Evolutionary conservation across 768 basidiomycete genomes (phyloP), one percentile per base, ranked within the genome.

Genomic region (Auriscalpium vulgare): DNA sequence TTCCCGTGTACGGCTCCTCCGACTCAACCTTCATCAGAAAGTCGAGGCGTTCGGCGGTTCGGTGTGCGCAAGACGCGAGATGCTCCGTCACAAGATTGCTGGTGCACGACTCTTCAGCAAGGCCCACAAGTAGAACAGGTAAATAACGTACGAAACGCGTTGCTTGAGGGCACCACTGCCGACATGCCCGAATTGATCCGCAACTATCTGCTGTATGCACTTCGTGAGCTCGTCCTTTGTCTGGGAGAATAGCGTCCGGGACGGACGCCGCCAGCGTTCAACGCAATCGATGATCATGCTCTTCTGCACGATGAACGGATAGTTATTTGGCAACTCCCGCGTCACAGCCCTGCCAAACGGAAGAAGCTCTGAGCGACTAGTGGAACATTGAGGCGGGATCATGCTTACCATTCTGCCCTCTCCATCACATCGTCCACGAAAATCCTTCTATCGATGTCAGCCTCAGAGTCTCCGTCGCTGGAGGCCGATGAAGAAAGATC

Each of bases 321-420:
- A 85, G 57, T 78, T 76, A 13, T 79, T 83, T 0, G 86, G 87
- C 0, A 89, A 75, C 61, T 89, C 87, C 1, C 88, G 79, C 1
- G 86, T 84, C 4, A 83, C 76, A 1, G 87, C 80, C 19, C 88
- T 90, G 55, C 11, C 43, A 21, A 44, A 37, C 14, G 14, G 45
- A 8, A 34, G 35, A 10, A 50, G 49, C 23, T 10, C 51, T 47
- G 37, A 38, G 11, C 53, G 8, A 51, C 47, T 9, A 14, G 47
- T 35, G 17, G 9, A 45, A 56, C 10, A 38, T 23, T 8, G 13
- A 23, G 37, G 17, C 29, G 29, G 3, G 0, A 16, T 9, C 37
- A 5, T 2, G 69, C 80, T 21, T 63, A 81, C 81, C 66, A 60
- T 35, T 73, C 62, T 1, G 76, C 77, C 10, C 65, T 63, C 16